These are phyloP conservation scores for Penicillium sp. DNA, from an alignment of 2,329 filamentous ascomycete genomes.

Conservation along the genomic window DNA sequence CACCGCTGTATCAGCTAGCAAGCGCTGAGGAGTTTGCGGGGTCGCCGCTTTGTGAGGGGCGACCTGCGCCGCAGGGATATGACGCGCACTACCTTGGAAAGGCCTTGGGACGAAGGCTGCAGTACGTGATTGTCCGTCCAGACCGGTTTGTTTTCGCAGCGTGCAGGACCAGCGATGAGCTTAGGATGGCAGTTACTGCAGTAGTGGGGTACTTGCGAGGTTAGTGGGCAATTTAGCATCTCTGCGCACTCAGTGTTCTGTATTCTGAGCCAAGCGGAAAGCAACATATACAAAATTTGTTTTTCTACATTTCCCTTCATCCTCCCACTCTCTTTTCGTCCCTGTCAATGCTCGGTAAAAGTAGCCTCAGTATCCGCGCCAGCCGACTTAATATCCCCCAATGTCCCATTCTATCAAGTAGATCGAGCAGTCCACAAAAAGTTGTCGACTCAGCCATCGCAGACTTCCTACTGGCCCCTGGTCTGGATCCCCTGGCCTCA, in stretches of 20 bases:
- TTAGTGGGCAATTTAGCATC: too few species aligned
- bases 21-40: conserved; percentile 34
- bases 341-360: too few species aligned
- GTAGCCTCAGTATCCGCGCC: background rate
- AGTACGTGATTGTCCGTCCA: conserved; percentile 36
- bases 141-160: conserved; percentile 43
- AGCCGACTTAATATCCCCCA: conserved; percentile 2
- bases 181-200: conserved; percentile 16
- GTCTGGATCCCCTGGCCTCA: background rate
- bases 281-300: too few species aligned
- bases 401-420: conserved; percentile 5
- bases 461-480: background rate
- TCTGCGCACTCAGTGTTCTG: too few species aligned
- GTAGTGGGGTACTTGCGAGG: too few species aligned
- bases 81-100: conserved; percentile 29
- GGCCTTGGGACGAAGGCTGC: conserved; percentile 25
- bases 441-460: background rate
- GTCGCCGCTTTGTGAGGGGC: conserved; percentile 31
- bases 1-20: conserved; percentile 23
- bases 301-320: too few species aligned
- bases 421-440: background rate
- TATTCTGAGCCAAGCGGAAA: too few species aligned
- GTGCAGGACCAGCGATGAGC: conserved; percentile 29
- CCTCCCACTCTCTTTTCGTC: too few species aligned
- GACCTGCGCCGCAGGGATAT: conserved; percentile 35